Base-by-base conservation (phyloP, 2,329 filamentous ascomycete species). In the Taxawa tesnikishii region DNA sequence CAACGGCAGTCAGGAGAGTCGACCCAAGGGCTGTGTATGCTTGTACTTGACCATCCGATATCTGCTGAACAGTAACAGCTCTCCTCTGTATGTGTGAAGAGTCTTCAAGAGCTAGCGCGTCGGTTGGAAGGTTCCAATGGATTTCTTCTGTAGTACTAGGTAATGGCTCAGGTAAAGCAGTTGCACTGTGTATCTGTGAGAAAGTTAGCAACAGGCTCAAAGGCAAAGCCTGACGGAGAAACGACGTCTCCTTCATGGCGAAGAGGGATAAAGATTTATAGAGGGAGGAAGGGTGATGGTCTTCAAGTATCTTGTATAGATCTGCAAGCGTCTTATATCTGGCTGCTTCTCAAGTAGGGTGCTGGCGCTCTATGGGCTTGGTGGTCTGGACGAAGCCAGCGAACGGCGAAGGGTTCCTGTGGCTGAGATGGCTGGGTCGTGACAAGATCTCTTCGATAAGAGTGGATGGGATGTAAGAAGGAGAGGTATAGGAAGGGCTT, bases 1-100 rank as follows among this genome's bases (percentile, higher is more conserved):
- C 11, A 15, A 23, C 15, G 18, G 27, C 35, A 10, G 32, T 33
- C 28, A 23, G 19, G n/a, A 23, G 8, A 23, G 19, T 23, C n/a
- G 32, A 8, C 14, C 18, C n/a, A n/a, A n/a, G n/a, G n/a, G n/a
- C n/a, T n/a, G n/a, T n/a, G n/a, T n/a, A n/a, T n/a, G n/a, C 31
- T 21, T 44, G 36, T 14, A 43, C 28, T 29, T 46, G 45, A 15
- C 43, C 45, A 28, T 45, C 39, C 10, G 31, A 15, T 6, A 46
- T 43, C 30, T 44, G 28, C 3, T 19, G 26, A 8, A 38, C 27
- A 19, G 32, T 16, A 24, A n/a, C n/a, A n/a, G n/a, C n/a, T n/a
- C n/a, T n/a, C n/a, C n/a, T n/a, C n/a, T n/a, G n/a, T n/a, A 16
- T 14, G 7, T 9, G 27, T 9, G 14, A 15, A 7, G 5, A 15